Conservation (phyloP, 2,329 filamentous ascomycete genomes). For the Penicillium rolfsii region DNA sequence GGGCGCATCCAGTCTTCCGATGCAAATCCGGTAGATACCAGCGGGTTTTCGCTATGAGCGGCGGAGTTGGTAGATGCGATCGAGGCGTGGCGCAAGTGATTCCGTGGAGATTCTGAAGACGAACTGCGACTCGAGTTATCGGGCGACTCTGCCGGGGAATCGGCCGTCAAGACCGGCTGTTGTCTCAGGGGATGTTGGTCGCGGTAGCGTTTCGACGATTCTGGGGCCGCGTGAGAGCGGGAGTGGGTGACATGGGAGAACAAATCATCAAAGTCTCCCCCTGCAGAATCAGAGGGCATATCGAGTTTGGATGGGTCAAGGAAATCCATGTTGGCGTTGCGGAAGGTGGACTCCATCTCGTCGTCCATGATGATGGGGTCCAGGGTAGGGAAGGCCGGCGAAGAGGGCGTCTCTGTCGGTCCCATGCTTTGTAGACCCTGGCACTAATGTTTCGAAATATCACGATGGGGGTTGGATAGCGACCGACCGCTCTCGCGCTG, state of each 20-base stretch:
- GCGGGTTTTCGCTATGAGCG: constrained; percentile 42
- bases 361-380: constrained; percentile 49
- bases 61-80: constrained; percentile 46
- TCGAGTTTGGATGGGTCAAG: constrained; percentile 45
- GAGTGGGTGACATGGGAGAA: constrained; percentile 42
- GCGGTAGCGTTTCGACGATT: constrained; percentile 36
- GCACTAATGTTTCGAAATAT: not conserved
- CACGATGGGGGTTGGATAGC: constrained; percentile 14
- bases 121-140: constrained; percentile 50
- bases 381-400: constrained; percentile 42
- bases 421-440: constrained; percentile 39
- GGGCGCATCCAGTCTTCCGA: constrained; percentile 44
- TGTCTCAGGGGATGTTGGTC: constrained; percentile 40
- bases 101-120: constrained; percentile 47
- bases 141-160: constrained; percentile 51
- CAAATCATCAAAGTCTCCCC: constrained; percentile 49
- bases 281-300: constrained; percentile 41
- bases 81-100: constrained; percentile 47
- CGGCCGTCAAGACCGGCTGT: constrained; percentile 38
- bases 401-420: constrained; percentile 39
- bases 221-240: constrained; percentile 32
- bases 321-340: constrained; percentile 49
- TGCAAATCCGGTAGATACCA: constrained; percentile 41
- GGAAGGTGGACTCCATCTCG: constrained; percentile 47
- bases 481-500: constrained; percentile 15